These are phyloP conservation scores for Plasmodium coatneyi DNA, from an alignment of 169 alveolate species.

Conservation along the genomic window DNA sequence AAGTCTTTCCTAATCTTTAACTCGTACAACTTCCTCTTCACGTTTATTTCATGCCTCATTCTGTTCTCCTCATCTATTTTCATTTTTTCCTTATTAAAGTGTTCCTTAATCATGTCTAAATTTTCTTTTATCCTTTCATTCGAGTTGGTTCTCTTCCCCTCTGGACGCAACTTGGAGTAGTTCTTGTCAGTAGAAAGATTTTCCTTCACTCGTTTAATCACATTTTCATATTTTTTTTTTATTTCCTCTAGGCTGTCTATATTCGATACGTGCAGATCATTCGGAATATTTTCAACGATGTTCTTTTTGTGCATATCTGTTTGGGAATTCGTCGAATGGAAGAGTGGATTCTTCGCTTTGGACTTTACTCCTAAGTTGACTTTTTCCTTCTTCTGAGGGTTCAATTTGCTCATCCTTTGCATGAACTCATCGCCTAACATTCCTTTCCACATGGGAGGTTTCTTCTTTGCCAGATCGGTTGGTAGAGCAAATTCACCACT, in stretches of 20 bases:
- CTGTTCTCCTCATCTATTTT: conserved; percentile 30
- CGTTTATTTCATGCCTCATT: conserved; percentile 34
- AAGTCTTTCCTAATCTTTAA: conserved; percentile 59
- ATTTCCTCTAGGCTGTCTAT: not conserved
- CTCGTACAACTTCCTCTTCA: conserved; percentile 58
- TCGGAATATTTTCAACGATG: not conserved
- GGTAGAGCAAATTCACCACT: not conserved
- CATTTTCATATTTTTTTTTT: conserved; percentile 48
- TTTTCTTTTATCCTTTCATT: conserved; percentile 42
- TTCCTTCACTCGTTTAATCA: conserved; percentile 2
- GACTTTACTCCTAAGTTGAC: not conserved
- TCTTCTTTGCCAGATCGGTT: not conserved
- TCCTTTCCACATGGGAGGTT: not conserved
- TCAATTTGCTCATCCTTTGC: not conserved
- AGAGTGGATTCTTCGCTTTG: conserved; percentile 15
- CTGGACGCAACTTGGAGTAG: not conserved
- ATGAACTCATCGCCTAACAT: not conserved
- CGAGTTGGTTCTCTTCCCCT: conserved; percentile 11
- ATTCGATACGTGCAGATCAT: not conserved
- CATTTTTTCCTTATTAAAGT: conserved; percentile 23
- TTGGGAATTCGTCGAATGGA: conserved; percentile 8
- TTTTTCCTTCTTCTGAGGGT: not conserved
- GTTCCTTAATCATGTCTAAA: conserved; percentile 27
- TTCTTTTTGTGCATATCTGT: not conserved
- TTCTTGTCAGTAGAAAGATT: not conserved